Percentiles rank a stretch among this genome's conserved stretches.
These are phyloP conservation scores for Zostera marina DNA, from an alignment of 116 monocot genomes.

Conservation along the genomic window DNA sequence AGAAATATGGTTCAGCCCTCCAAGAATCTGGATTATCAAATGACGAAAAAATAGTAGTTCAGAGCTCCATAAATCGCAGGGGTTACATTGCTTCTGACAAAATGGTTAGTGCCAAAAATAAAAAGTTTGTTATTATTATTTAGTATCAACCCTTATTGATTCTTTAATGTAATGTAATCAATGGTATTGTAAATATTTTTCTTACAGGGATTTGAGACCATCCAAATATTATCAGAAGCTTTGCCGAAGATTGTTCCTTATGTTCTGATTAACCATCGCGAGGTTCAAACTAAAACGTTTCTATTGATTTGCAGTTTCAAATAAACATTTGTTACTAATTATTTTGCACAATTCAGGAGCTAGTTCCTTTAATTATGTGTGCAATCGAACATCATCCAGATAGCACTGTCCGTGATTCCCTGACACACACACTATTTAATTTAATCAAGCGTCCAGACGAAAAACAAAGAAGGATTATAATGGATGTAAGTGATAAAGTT, in stretches of 20 bases:
- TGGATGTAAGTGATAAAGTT: conserved; percentile 58
- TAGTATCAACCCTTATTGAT: background rate
- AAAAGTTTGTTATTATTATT: background rate
- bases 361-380: conserved; percentile 99
- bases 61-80: conserved; percentile 26
- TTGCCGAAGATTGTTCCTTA: conserved; percentile 98
- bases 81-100: conserved; percentile 29
- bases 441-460: conserved; percentile 98
- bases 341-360: conserved; percentile 41
- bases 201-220: conserved; percentile 63
- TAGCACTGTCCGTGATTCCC: conserved; percentile 61
- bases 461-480: conserved; percentile 90
- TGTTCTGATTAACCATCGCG: conserved; percentile 98
- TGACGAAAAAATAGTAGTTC: conserved; percentile 14
- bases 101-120: conserved; percentile 28
- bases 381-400: conserved; percentile 98
- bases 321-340: too few species aligned
- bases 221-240: conserved; percentile 88
- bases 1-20: conserved; percentile 10
- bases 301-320: background rate
- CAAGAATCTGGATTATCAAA: conserved; percentile 8
- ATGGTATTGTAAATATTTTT: conserved; percentile 5
- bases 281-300: conserved; percentile 56
- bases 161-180: background rate
- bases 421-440: conserved; percentile 97